These are phyloP conservation scores for Aspergillus aculeatinus DNA, from an alignment of 2,329 filamentous ascomycete genomes.

Conservation along the genomic window DNA sequence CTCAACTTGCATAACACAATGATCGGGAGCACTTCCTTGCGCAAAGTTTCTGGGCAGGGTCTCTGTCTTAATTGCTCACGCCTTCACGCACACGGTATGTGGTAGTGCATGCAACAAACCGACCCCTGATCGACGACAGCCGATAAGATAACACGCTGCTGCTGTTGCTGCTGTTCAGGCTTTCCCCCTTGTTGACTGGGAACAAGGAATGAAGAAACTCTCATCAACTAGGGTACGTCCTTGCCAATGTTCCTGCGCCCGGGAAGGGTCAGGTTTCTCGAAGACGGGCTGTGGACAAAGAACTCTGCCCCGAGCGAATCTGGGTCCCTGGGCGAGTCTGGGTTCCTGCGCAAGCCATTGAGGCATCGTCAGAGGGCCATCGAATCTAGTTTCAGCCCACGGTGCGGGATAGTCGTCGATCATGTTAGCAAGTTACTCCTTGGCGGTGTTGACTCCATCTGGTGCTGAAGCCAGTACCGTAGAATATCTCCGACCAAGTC, in stretches of 20 bases:
- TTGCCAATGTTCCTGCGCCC: conserved; percentile 8
- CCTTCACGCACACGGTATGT: background rate
- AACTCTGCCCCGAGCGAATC: conserved; percentile 2
- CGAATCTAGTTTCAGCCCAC: conserved; percentile 12
- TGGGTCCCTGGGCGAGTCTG: conserved; percentile 9
- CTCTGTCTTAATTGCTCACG: background rate
- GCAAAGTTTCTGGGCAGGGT: background rate
- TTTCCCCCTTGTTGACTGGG: background rate
- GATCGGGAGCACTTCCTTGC: background rate
- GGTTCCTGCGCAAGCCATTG: conserved; percentile 28
- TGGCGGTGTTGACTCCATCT: background rate
- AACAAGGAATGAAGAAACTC: conserved; percentile 6
- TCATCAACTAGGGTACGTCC: conserved; percentile 7
- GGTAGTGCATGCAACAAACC: background rate
- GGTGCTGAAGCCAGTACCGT: conserved; percentile 1
- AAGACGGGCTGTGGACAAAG: conserved; percentile 11
- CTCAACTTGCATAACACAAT: background rate
- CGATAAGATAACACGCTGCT: background rate
- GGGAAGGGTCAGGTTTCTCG: background rate
- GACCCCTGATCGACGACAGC: background rate
- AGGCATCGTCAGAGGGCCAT: conserved; percentile 1
- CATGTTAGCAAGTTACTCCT: conserved; percentile 5
- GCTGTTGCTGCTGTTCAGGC: background rate
- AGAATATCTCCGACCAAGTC: background rate
- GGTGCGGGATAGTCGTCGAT: conserved; percentile 16